Evolutionary conservation across 441 rosid genomes (phyloP).

Genomic region (Syzygium syzygioides): DNA sequence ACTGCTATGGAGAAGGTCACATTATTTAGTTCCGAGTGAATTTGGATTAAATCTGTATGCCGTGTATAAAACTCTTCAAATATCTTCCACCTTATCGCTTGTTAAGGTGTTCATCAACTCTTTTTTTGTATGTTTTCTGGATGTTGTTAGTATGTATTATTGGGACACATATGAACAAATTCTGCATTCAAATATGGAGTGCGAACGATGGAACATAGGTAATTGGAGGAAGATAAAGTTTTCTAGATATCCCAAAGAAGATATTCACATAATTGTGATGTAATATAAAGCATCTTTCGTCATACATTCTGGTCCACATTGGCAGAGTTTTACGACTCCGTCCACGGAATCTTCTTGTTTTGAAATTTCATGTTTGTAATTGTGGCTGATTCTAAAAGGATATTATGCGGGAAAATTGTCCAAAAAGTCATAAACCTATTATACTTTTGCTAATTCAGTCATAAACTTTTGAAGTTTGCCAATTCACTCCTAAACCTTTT

Average conservation of each 20-base stretch:
- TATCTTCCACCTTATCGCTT: not conserved
- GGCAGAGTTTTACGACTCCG: not conserved
- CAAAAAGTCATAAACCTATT: too few relatives aligned
- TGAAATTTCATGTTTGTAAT: not conserved
- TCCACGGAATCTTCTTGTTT: not conserved
- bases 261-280: not conserved
- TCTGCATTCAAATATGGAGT: not conserved
- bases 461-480: too few relatives aligned
- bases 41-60: not conserved
- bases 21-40: not conserved
- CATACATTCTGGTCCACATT: not conserved
- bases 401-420: not conserved
- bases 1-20: not conserved
- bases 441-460: too few relatives aligned
- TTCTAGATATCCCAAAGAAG: not conserved
- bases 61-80: not conserved
- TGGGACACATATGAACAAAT: not conserved
- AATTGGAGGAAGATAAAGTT: not conserved
- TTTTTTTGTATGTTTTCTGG: too few relatives aligned
- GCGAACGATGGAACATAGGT: not conserved
- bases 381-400: not conserved
- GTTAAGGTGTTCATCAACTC: not conserved
- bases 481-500: too few relatives aligned
- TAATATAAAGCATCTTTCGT: not conserved
- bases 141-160: too few relatives aligned